Evolutionary conservation across 371 early-diverging fungal genomes (phyloP), one percentile per base, ranked within the genome.

Genomic region (Rhizopus arrhizus): DNA sequence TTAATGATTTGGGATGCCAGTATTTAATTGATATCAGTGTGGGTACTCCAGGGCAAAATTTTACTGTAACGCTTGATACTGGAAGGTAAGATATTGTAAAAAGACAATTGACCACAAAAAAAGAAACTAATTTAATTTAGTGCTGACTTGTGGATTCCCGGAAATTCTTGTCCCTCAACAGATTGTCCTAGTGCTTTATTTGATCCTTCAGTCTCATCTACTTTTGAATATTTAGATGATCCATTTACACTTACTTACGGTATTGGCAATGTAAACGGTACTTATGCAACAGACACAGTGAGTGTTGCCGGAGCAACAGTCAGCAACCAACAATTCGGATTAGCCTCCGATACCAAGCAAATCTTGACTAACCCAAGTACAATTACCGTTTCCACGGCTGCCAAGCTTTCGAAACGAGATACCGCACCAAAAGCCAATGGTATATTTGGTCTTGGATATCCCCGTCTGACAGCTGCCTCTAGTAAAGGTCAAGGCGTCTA

Each of bases 91-190:
- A 2, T 22, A 43, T 43, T 5, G n/a, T n/a, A 43, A 43, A 13
- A 43, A 43, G 11, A 45, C 16, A 15, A 46, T 45, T 31, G 15
- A 22, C 43, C 43, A 11, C 8, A 43, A 43, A 43, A 56, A 45
- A 56, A 46, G 31, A 45, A 48, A 45, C 57, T 38, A 47, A 57
- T 54, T 16, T 46, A 13, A 43, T 13, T 43, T 56, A 78, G 79
- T 67, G 74, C 74, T 40, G 80, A 79, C 59, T 56, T 79, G n/a
- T 79, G 80, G 80, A 59, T 79, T 32, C 80, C 80, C 28, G 74
- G 73, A 4, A 61, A 61, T 3, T 35, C 55, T 36, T 79, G 80
- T 57, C 68, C 80, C 4, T 51, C 61, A 10, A 65, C 56, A 13
- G 54, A 61, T 31, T 79, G 80, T 65, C 76, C 80, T 8, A 72